Evolutionary conservation across 495 filamentous ascomycete genomes (phyloP).

Genomic region (Hypoxylon lienhwacheense): DNA sequence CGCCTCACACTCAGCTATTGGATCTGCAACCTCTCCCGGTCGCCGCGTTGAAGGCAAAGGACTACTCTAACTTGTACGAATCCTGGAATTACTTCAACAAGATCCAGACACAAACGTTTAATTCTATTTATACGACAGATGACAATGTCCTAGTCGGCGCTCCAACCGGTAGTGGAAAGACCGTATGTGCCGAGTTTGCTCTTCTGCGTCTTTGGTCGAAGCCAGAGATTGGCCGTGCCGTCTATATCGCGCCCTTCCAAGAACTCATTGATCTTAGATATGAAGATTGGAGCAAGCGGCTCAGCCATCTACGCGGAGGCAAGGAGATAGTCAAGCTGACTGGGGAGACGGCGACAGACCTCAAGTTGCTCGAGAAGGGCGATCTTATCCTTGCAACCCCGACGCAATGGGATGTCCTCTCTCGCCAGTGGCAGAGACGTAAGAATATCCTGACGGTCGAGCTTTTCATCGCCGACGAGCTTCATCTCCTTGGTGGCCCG

Average conservation of each 20-base stretch:
- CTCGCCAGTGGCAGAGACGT: constrained; percentile 90
- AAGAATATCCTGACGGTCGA: constrained; percentile 92
- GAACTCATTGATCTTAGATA: constrained; percentile 81
- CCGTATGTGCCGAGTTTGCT: constrained; percentile 93
- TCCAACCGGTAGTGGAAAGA: constrained; percentile 93
- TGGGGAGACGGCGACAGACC: constrained; percentile 87
- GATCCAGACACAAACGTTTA: constrained; percentile 96
- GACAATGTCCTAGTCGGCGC: constrained; percentile 92
- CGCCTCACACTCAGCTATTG: constrained; percentile 84
- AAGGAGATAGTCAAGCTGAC: constrained; percentile 94
- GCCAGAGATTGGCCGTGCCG: constrained; percentile 71
- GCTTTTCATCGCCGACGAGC: constrained; percentile 93
- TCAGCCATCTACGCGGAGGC: constrained; percentile 72
- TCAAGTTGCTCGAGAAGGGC: constrained; percentile 83
- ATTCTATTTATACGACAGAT: constrained; percentile 83
- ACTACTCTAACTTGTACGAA: constrained; percentile 80
- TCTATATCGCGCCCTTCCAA: constrained; percentile 96
- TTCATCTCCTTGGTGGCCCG: constrained; percentile 92
- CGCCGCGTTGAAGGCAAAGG: constrained; percentile 80
- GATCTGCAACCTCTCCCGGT: constrained; percentile 91
- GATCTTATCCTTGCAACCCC: constrained; percentile 94
- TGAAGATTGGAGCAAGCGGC: constrained; percentile 80
- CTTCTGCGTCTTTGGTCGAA: constrained; percentile 85
- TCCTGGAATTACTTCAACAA: constrained; percentile 93
- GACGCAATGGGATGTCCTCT: constrained; percentile 92